A percentile compares a stretch with the other conserved stretches of the same genome.
Evolutionary conservation across 371 early-diverging fungal species (phyloP).

Genomic region (Circinella minor): DNA sequence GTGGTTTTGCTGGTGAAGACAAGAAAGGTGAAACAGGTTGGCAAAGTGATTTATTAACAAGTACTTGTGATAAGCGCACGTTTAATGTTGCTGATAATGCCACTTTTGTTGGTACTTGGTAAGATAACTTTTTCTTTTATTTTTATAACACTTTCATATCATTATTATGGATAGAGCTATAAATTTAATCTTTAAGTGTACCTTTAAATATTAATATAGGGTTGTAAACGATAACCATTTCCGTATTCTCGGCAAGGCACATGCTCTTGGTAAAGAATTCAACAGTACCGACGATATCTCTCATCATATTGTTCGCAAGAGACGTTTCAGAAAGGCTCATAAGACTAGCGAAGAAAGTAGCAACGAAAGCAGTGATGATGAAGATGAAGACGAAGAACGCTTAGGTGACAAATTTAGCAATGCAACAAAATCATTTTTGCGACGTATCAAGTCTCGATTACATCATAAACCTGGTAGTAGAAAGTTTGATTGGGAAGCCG

Average conservation of each 20-base stretch:
- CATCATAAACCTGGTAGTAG: conserved; percentile 5
- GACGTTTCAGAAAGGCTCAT: conserved; percentile 5
- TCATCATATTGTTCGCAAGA: conserved; percentile 24
- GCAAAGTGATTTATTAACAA: conserved; percentile 40
- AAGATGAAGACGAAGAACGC: conserved; percentile 10
- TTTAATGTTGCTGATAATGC: conserved; percentile 40
- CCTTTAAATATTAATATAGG: not conserved
- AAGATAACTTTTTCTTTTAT: conserved; percentile 1
- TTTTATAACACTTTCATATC: no score
- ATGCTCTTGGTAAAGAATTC: conserved; percentile 18
- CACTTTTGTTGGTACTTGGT: conserved; percentile 34
- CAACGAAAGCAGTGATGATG: not conserved
- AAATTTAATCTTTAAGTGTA: no score
- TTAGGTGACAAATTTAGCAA: conserved; percentile 17
- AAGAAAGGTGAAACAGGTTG: conserved; percentile 41
- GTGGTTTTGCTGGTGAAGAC: conserved; percentile 55
- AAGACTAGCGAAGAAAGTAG: not conserved
- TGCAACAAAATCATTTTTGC: conserved; percentile 24
- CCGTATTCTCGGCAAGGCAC: conserved; percentile 28
- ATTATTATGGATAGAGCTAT: no score
- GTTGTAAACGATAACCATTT: conserved; percentile 29
- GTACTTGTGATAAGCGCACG: conserved; percentile 45
- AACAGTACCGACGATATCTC: conserved; percentile 7
- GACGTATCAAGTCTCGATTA: conserved; percentile 21
- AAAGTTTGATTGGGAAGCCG: conserved; percentile 40